Conservation (phyloP, 1,139 yeast genomes). For the Saccharomyces hybrid region DNA sequence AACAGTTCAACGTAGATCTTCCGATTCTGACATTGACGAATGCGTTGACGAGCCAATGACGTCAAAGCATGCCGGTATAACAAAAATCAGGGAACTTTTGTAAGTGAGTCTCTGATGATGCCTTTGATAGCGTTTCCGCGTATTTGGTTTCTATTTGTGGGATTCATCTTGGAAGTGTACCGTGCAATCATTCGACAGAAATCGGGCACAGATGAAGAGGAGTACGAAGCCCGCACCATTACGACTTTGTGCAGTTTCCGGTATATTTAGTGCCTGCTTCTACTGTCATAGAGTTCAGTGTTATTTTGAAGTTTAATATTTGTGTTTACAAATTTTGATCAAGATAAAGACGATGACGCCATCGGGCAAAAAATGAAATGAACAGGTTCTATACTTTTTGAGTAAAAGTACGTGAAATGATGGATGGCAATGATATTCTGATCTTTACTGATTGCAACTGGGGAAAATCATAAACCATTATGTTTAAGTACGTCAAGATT, state of each 20-base stretch:
- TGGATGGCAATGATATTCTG: not conserved
- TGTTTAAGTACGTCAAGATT: not conserved
- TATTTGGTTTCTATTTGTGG: not conserved
- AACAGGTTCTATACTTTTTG: not conserved
- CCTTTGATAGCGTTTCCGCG: not conserved
- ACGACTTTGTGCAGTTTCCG: not conserved
- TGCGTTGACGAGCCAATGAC: not conserved
- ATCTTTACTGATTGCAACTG: not conserved
- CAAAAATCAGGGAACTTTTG: not conserved
- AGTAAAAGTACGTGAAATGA: not conserved
- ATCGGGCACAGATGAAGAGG: not conserved
- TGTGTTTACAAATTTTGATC: not conserved
- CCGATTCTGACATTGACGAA: not conserved
- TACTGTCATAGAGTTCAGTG: not conserved
- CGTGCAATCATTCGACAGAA: not conserved
- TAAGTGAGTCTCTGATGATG: not conserved
- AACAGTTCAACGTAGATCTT: not conserved
- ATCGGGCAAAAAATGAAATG: not conserved
- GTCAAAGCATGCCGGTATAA: not conserved
- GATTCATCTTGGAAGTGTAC: not conserved
- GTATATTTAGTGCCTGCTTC: not conserved
- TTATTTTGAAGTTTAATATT: not conserved
- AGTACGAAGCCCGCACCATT: not conserved
- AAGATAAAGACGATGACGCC: not conserved
- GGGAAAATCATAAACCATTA: not conserved